Percentiles rank a stretch among this genome's conserved stretches.
These are phyloP conservation scores for Coprinopsis strossmayeri DNA, from an alignment of 768 basidiomycete species.

Conservation along the genomic window DNA sequence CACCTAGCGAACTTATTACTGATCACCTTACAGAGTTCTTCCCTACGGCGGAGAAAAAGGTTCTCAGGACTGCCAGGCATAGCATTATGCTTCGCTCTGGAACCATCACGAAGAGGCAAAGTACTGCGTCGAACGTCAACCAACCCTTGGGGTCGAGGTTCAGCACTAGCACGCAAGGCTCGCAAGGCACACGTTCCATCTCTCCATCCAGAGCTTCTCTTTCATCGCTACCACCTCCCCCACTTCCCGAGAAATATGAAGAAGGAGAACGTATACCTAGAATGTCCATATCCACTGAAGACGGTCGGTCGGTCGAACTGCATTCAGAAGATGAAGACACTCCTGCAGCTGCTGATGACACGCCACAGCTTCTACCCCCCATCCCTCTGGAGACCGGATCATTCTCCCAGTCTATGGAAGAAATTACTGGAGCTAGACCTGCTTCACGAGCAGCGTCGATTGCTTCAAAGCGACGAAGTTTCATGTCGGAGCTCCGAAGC, in stretches of 20 bases:
- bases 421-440: slow-evolving; percentile 33
- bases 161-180: slow-evolving; percentile 56
- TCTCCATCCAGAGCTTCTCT: slow-evolving; percentile 40
- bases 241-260: slow-evolving; percentile 29
- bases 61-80: slow-evolving; percentile 81
- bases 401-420: slow-evolving; percentile 71
- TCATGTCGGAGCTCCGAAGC: slow-evolving; percentile 74
- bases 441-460: slow-evolving; percentile 40
- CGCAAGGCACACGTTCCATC: slow-evolving; percentile 33
- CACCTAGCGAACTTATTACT: slow-evolving; percentile 95
- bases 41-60: slow-evolving; percentile 88
- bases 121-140: slow-evolving; percentile 40
- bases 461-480: slow-evolving; percentile 67
- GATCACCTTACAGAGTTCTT: slow-evolving; percentile 93
- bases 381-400: slow-evolving; percentile 80
- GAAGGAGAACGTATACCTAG: slow-evolving; percentile 51
- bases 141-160: slow-evolving; percentile 48
- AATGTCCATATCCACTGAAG: slow-evolving; percentile 70
- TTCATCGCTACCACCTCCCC: slow-evolving; percentile 39
- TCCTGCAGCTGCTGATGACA: slow-evolving; percentile 16
- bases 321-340: slow-evolving; percentile 37
- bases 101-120: slow-evolving; percentile 35
- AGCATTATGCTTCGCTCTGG: slow-evolving; percentile 66
- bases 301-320: slow-evolving; percentile 61
- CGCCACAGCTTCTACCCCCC: slow-evolving; percentile 65